These are phyloP conservation scores for Sicyos edulis DNA, from an alignment of 306 rosid genomes.

Conservation along the genomic window DNA sequence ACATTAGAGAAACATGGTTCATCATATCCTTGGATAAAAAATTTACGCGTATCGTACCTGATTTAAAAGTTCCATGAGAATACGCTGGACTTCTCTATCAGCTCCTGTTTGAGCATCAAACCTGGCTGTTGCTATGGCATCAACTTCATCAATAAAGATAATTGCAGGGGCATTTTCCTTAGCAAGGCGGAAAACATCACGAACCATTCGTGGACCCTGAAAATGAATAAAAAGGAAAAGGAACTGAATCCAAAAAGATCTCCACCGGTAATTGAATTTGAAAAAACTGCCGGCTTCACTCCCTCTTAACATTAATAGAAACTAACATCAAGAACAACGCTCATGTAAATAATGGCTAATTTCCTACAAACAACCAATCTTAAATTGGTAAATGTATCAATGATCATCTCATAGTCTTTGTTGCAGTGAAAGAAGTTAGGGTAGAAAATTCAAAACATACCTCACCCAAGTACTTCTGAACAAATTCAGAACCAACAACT, in stretches of 20 bases:
- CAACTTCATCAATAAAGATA: slow-evolving; percentile 97
- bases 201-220: slow-evolving; percentile 97
- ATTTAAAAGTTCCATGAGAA: slow-evolving; percentile 96
- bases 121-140: slow-evolving; percentile 97
- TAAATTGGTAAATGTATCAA: too few species aligned
- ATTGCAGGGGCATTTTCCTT: slow-evolving; percentile 99
- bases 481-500: slow-evolving; percentile 99
- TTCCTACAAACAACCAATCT: too few species aligned
- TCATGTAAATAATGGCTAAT: neutral
- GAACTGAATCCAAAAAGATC: too few species aligned
- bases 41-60: slow-evolving; percentile 45
- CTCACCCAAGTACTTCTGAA: slow-evolving; percentile 99
- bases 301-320: too few species aligned
- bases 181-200: slow-evolving; percentile 98
- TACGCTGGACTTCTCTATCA: slow-evolving; percentile 99
- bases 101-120: slow-evolving; percentile 99
- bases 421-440: too few species aligned
- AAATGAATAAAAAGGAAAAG: too few species aligned
- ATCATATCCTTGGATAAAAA: too few species aligned
- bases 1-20: too few species aligned
- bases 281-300: neutral
- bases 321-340: slow-evolving; percentile 8
- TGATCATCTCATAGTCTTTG: too few species aligned
- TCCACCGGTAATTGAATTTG: neutral
- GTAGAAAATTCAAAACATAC: slow-evolving; percentile 32